Evolutionary conservation across 805 yeast species (phyloP), one percentile per base, ranked within the genome.

Genomic region (Saccharomycopsis malanga): DNA sequence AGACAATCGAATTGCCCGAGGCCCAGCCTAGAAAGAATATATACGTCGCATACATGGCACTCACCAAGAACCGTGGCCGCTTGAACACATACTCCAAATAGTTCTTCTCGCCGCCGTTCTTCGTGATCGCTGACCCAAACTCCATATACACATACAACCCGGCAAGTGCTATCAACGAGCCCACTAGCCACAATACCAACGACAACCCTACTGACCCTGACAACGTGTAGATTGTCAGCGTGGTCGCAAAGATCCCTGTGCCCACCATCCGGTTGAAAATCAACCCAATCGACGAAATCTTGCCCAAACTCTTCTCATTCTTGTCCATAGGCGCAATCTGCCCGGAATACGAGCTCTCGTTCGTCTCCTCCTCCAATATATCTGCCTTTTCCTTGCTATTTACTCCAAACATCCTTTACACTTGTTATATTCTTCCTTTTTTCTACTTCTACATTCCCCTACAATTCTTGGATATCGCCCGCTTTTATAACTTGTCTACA

Each of bases 61-160:
- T 79, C 39, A 81, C 73, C 50, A 86, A 68, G 58, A 81, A 83
- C 60, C 68, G 73, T 36, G 95, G 95, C 56, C 74, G 77, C 42
- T 70, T 71, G 66, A 71, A 86, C 42, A 83, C 75, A 56, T 73
- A 81, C 61, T 85, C 93, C 56, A 86, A 65, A 60, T 86, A 86
- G 58, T 83, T 83, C 64, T 83, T 84, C 59, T 86, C 95, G 55
- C 93, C 95, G 55, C 95, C 95, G 58, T 85, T 84, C 65, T 83
- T 76, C 40, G 87, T 86, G 48, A 83, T 77, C 37, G 81, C 81
- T 4, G 83, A 75, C 14, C 94, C 94, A 61, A 83, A 81, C 59
- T 84, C 93, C 79, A 84, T 77, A 62, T 84, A 85, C 2, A 81
- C 87, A 58, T 77, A 72, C 56, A 82, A 62, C 30, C 83, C 83